Conservation (phyloP, 228 moss, liverwort and hornwort genomes). For the Sphagnum magellanicum region DNA sequence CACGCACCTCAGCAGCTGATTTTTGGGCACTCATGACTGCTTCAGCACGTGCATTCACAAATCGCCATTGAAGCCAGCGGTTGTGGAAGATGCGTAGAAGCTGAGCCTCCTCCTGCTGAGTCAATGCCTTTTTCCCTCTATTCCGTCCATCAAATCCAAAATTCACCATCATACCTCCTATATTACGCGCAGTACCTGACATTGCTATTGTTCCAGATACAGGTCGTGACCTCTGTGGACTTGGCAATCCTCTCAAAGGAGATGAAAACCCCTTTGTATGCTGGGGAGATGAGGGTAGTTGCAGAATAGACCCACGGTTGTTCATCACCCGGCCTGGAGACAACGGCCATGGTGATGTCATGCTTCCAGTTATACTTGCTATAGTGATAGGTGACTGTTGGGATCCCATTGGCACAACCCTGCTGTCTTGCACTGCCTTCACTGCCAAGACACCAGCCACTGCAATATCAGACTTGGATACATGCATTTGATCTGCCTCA, state of each 20-base stretch:
- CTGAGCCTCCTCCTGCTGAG: conserved; percentile 92
- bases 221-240: conserved; percentile 83
- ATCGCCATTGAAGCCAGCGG: conserved; percentile 97
- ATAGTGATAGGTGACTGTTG: conserved; percentile 40
- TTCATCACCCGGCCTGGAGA: conserved; percentile 63
- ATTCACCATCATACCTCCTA: conserved; percentile 40
- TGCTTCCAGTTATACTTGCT: conserved; percentile 3
- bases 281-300: conserved; percentile 73
- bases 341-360: conserved; percentile 37
- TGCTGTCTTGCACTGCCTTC: conserved; percentile 38
- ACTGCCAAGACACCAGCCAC: conserved; percentile 26
- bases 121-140: conserved; percentile 80
- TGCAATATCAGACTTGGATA: conserved; percentile 65
- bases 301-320: conserved; percentile 38
- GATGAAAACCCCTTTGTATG: conserved; percentile 70
- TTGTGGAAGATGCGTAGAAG: conserved; percentile 88
- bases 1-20: conserved; percentile 77
- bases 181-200: conserved; percentile 42
- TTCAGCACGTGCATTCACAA: conserved; percentile 90
- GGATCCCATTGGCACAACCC: conserved; percentile 22
- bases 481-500: conserved; percentile 60
- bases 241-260: conserved; percentile 72
- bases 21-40: conserved; percentile 76
- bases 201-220: conserved; percentile 43
- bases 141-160: conserved; percentile 75